A percentile compares a stretch with the other conserved stretches of the same genome.
phyloP scores from a whole-genome alignment of 768 basidiomycete species.

The Cantharellus cinnabarinus region DNA sequence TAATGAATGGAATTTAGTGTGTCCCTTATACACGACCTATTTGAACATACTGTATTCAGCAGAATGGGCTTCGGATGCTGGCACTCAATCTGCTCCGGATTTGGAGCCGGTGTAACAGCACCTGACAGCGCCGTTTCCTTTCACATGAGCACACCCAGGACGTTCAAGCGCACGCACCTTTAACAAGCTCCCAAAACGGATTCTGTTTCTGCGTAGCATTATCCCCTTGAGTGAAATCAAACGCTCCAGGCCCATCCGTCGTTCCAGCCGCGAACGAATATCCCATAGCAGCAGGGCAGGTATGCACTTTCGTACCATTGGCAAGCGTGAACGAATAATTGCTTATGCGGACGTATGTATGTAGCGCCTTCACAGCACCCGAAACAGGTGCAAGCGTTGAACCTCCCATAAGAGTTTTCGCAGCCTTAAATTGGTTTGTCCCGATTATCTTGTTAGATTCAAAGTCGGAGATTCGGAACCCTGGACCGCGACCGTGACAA shows the following conservation, averaged over 20 bases:
- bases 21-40: background rate
- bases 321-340: conserved; percentile 33
- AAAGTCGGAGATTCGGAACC: conserved; percentile 54
- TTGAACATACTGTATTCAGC: conserved; percentile 38
- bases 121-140: conserved; percentile 12
- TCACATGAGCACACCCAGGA: background rate
- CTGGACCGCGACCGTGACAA: conserved; percentile 61
- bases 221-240: conserved; percentile 58
- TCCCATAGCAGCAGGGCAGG: conserved; percentile 64
- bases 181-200: conserved; percentile 65
- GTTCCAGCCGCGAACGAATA: conserved; percentile 47
- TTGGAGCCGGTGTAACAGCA: conserved; percentile 43
- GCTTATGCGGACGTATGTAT: conserved; percentile 49
- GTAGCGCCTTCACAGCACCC: conserved; percentile 50
- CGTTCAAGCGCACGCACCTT: conserved; percentile 21
- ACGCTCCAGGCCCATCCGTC: conserved; percentile 62
- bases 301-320: conserved; percentile 45
- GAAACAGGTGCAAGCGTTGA: conserved; percentile 24
- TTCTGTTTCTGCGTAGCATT: conserved; percentile 44
- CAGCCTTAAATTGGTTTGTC: conserved; percentile 45
- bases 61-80: conserved; percentile 64
- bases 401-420: conserved; percentile 41
- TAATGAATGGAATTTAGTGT: conserved; percentile 9
- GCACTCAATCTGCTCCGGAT: conserved; percentile 41
- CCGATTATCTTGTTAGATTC: conserved; percentile 59